Evolutionary conservation across 306 rosid genomes (phyloP), one percentile per base, ranked within the genome.

Genomic region (Trifolium dubium): DNA sequence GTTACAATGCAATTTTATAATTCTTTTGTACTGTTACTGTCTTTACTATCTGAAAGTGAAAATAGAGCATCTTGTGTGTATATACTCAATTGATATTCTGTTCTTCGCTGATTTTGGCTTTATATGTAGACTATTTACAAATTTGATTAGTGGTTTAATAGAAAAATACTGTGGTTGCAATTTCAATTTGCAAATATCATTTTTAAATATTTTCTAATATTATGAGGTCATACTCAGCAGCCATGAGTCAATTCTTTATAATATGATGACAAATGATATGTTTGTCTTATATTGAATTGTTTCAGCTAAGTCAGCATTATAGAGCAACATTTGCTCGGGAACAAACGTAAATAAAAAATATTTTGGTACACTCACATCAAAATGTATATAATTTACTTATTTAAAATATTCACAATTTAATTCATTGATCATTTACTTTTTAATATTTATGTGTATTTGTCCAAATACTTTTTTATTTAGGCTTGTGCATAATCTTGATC

Each of bases 71-170:
- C 80, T 5, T 15, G 29, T 53, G 5, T 18, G 15, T 56, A 74
- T 34, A 62, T 17, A 64, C 37, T 23, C 17, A 60, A 66, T 10
- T 13, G 2, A 72, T 76, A 78, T 47, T 68, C 70, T 65, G 39
- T 19, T 77, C 8, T 64, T 6, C 39, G 59, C 43, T 44, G 31
- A 54, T 78, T 59, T 78, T 74, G 77, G 83, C 63, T 62, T 53
- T 74, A 19, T 73, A n/a, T 39, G 84, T 55, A 67, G 29, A 53
- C 19, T 28, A 76, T 32, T 35, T 35, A 35, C 39, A 0, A 4
- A 41, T 18, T 75, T 69, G 37, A 69, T 10, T 31, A 1, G 5
- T 0, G 5, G 50, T 54, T 34, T 51, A 28, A 37, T 64, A 63
- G 18, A 18, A 49, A 62, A 63, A n/a, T 64, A 51, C 1, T 6